phyloP scores from a whole-genome alignment of 306 rosid species.

The Elaeagnus macrophylla region DNA sequence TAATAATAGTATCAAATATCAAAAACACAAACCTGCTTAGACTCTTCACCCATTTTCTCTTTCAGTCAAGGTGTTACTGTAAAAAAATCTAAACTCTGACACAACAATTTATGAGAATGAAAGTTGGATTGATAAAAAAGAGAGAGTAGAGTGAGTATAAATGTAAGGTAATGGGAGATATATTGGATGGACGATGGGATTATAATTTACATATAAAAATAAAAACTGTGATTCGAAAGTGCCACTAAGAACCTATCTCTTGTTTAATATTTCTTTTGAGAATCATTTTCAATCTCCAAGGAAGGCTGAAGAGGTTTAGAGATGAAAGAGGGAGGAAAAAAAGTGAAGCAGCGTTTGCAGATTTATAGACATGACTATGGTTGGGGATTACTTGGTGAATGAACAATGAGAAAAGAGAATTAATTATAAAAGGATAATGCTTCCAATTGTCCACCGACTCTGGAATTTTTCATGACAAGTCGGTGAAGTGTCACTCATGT shows the following conservation, averaged over 20 bases:
- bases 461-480: constrained; percentile 25
- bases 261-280: constrained; percentile 36
- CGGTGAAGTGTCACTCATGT: constrained; percentile 45
- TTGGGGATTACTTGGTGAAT: constrained; percentile 13
- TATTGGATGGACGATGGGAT: constrained; percentile 29
- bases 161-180: constrained; percentile 19
- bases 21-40: constrained; percentile 49
- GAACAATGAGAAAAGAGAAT: constrained; percentile 1
- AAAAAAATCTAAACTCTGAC: constrained; percentile 13
- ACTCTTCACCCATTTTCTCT: constrained; percentile 62
- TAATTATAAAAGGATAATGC: constrained; percentile 14
- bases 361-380: constrained; percentile 36
- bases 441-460: constrained; percentile 35
- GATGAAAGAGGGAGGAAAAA: constrained; percentile 18
- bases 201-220: constrained; percentile 23
- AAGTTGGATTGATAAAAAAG: constrained; percentile 1
- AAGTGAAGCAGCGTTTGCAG: constrained; percentile 36
- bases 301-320: constrained; percentile 13
- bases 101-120: background rate
- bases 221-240: constrained; percentile 46
- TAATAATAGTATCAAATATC: background rate
- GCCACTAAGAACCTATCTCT: constrained; percentile 29
- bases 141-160: constrained; percentile 24
- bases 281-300: constrained; percentile 31
- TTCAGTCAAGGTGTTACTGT: constrained; percentile 13